Base-by-base conservation (phyloP, 2,329 filamentous ascomycete genomes). In the Penicillium thymicola region DNA sequence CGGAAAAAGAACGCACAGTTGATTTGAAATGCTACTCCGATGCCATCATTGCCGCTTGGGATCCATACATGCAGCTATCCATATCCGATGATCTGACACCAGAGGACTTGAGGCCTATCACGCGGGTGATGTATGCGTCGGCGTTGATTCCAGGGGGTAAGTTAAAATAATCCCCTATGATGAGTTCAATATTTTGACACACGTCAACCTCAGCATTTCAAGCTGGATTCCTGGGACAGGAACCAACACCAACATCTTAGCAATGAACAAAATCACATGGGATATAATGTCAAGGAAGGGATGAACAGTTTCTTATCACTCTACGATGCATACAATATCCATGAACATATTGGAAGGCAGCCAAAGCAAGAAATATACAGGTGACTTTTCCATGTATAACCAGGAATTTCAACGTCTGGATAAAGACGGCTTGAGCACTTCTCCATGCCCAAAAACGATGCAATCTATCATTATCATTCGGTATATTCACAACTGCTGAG, bases 111-210 rank as follows among this genome's bases (percentile, higher is more conserved):
- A 70, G 74, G 43, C 81, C 82, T 0, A 85, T 85, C 40, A 83
- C 81, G 5, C 68, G 76, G 23, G 81, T 81, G 38, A 85, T 85
- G 82, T 84, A 82, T 70, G 79, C 82, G 14, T 74, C 81, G 5
- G 81, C 81, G 34, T 61, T 85, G 60, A 76, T 82, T 48, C 80
- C 81, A 5, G 82, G 82, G 62, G 80, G 82, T 84, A 62, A 78
- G 79, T 73, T 27, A 13, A 16, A 16, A 16, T 5, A 25, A 3
- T 21, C 6, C 11, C 7, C 13, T 37, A 16, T n/a, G 13, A n/a
- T 44, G 16, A 28, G 16, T 25, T n/a, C 18, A 5, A 8, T 55
- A 14, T 46, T 41, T 41, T 54, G 50, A 50, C 38, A 16, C 18
- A 5, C n/a, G n/a, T 23, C 18, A 36, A 5, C 30, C 23, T 16